These are phyloP conservation scores for Paraphaeosphaeria minitans DNA, from an alignment of 2,329 filamentous ascomycete genomes.

Conservation along the genomic window DNA sequence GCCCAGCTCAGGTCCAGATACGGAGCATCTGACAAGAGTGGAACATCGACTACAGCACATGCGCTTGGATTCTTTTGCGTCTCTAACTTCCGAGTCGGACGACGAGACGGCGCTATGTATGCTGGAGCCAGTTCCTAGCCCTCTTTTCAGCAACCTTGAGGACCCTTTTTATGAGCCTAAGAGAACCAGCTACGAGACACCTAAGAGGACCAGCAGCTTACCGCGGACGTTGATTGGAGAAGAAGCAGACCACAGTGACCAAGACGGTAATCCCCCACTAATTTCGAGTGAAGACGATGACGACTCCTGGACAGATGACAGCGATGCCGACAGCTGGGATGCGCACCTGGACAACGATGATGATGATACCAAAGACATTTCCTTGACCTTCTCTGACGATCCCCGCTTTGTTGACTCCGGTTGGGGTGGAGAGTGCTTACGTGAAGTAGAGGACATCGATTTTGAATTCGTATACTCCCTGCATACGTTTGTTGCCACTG, in stretches of 20 bases:
- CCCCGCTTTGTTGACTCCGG: constrained; percentile 71
- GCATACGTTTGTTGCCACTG: constrained; percentile 96
- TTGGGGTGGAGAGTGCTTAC: constrained; percentile 85
- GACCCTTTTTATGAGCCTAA: constrained; percentile 22
- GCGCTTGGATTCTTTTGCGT: constrained; percentile 38
- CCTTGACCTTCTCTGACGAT: constrained; percentile 56
- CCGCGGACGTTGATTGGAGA: constrained; percentile 16
- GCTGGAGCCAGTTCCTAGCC: constrained; percentile 51
- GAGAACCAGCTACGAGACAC: constrained; percentile 1
- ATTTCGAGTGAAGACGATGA: constrained; percentile 17
- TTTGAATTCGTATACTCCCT: constrained; percentile 99
- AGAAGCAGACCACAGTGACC: constrained; percentile 5
- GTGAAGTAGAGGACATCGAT: constrained; percentile 95
- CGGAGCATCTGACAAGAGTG: constrained; percentile 22
- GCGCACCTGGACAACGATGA: constrained; percentile 37
- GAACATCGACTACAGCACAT: constrained; percentile 29
- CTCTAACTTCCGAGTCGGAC: constrained; percentile 38
- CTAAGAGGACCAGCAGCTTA: constrained; percentile 2
- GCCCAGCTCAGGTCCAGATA: constrained; percentile 27
- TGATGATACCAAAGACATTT: constrained; percentile 65
- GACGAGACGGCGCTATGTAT: constrained; percentile 46
- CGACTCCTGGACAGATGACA: constrained; percentile 44
- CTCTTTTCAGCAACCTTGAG: constrained; percentile 29
- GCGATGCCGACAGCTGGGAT: constrained; percentile 45
- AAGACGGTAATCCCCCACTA: not conserved